A percentile compares a stretch with the other conserved stretches of the same genome.
Conservation (phyloP, 345 rosid species). For the Eucalyptus marginata region DNA sequence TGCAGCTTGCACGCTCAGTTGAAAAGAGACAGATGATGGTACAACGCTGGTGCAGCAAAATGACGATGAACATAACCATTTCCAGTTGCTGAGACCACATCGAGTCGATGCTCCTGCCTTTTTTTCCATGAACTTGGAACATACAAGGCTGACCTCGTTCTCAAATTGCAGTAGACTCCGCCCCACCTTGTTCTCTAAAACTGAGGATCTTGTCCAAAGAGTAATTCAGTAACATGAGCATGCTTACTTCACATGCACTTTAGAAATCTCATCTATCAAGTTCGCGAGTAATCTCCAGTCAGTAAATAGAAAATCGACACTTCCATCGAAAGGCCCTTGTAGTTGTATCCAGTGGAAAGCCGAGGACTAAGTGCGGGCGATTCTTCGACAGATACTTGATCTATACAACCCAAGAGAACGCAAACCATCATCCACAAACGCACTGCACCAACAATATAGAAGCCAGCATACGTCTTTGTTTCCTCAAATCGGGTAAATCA, state of each 20-base stretch:
- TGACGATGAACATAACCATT: background rate
- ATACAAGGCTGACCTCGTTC: background rate
- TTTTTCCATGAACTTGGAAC: background rate
- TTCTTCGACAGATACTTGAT: background rate
- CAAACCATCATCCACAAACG: background rate
- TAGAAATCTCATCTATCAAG: background rate
- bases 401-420: background rate
- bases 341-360: background rate
- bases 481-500: background rate
- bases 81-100: fast-evolving
- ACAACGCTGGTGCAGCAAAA: background rate
- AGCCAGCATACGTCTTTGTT: background rate
- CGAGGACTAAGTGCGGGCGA: background rate
- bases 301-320: background rate
- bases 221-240: background rate
- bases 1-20: background rate
- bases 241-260: background rate
- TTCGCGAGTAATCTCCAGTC: background rate
- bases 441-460: background rate
- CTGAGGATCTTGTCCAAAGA: background rate
- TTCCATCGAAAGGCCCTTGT: background rate
- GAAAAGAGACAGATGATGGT: background rate
- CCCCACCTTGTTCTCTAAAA: background rate
- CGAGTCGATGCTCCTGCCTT: background rate
- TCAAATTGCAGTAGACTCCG: background rate